A percentile compares a stretch with the other conserved stretches of the same genome.
These are phyloP conservation scores for Suaeda aralocaspica DNA, from an alignment of 148 eudicot species.

Conservation along the genomic window DNA sequence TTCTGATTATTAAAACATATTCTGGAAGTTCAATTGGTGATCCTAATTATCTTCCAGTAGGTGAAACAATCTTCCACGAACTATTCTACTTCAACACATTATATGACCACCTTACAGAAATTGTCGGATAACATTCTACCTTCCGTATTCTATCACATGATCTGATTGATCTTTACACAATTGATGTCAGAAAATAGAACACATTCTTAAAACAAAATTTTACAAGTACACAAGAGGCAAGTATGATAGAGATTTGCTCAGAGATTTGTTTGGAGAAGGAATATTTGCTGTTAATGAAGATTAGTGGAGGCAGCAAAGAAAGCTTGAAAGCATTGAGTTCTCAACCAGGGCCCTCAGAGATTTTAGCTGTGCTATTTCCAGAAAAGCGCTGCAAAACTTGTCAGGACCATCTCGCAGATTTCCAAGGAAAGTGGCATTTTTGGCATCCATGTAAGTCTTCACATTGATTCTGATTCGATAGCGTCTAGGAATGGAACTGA, in stretches of 20 bases:
- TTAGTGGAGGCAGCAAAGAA: slow-evolving; percentile 64
- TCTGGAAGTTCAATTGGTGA: slow-evolving; percentile 48
- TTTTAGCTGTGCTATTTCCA: slow-evolving; percentile 61
- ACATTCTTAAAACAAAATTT: slow-evolving; percentile 62
- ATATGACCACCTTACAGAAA: slow-evolving; percentile 47
- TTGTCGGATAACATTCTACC: slow-evolving; percentile 43
- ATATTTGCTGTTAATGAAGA: slow-evolving; percentile 66
- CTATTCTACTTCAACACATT: slow-evolving; percentile 45
- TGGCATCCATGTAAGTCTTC: slow-evolving; percentile 54
- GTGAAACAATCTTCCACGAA: slow-evolving; percentile 56
- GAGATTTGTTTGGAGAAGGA: slow-evolving; percentile 72
- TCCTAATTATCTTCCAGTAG: slow-evolving; percentile 47
- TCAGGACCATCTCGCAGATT: slow-evolving; percentile 23
- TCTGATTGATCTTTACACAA: slow-evolving; percentile 54
- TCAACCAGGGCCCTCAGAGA: slow-evolving; percentile 65
- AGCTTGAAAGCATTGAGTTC: slow-evolving; percentile 69
- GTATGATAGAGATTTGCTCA: slow-evolving; percentile 29
- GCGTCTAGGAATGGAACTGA: too few species aligned
- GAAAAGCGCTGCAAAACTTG: slow-evolving; percentile 52
- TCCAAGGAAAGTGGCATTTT: slow-evolving; percentile 29
- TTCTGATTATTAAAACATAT: slow-evolving; percentile 34
- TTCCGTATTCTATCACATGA: slow-evolving; percentile 60
- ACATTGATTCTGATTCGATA: neutral
- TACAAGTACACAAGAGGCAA: slow-evolving; percentile 55
- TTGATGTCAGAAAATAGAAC: slow-evolving; percentile 59